A percentile compares a stretch with the other conserved stretches of the same genome.
Evolutionary conservation across 108 stramenopile species (phyloP).

Genomic region (Cyclotella kingstonii): DNA sequence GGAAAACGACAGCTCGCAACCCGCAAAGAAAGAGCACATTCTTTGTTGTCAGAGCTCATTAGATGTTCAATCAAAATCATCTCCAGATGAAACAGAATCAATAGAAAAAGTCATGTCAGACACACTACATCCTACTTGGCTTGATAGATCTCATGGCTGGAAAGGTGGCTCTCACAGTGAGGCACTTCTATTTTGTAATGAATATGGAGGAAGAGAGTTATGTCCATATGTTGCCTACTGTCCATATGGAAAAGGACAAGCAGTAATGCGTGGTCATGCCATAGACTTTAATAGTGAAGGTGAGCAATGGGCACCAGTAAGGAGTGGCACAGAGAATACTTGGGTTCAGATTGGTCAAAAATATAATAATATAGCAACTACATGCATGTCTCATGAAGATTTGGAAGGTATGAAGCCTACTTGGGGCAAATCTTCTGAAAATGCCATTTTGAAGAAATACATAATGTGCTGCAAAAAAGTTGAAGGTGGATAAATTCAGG

Average conservation of each 20-base stretch:
- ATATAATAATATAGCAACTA: constrained; percentile 28
- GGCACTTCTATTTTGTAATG: constrained; percentile 15
- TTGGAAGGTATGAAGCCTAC: constrained; percentile 4
- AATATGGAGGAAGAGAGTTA: constrained; percentile 13
- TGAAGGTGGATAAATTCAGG: no score
- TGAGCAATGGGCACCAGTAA: constrained; percentile 18
- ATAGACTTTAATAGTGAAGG: constrained; percentile 21
- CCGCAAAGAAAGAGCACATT: constrained; percentile 26
- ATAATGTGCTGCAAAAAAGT: constrained; percentile 25
- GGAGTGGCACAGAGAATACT: constrained; percentile 9
- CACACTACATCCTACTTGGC: constrained; percentile 18
- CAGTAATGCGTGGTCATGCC: constrained; percentile 9
- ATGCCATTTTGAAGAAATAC: constrained; percentile 16
- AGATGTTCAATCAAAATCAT: not conserved
- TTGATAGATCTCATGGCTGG: constrained; percentile 36
- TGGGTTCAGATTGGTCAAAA: constrained; percentile 40
- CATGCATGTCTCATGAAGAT: constrained; percentile 28
- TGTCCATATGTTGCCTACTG: constrained; percentile 29
- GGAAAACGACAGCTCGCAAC: constrained; percentile 1
- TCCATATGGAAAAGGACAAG: constrained; percentile 19
- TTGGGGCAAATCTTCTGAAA: constrained; percentile 20
- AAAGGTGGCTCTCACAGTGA: constrained; percentile 26
- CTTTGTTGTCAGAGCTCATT: constrained; percentile 16
- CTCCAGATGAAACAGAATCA: not conserved
- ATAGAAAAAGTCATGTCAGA: not conserved